Evolutionary conservation across 73 alveolate species (phyloP).

Genomic region (Paramecium pentaurelia): DNA sequence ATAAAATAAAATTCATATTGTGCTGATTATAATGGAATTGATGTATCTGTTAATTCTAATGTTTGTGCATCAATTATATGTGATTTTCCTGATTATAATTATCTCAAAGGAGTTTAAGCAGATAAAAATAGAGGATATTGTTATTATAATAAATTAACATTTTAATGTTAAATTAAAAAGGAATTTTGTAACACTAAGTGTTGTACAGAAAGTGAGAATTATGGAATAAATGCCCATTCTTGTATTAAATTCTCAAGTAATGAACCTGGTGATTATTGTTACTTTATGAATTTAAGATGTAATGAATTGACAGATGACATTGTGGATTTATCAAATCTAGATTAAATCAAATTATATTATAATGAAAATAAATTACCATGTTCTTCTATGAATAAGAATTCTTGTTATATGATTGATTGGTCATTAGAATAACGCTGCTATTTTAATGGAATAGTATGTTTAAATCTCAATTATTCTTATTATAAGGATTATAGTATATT

Average conservation of each 20-base stretch:
- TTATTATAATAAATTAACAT: not conserved
- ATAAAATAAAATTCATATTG: not conserved
- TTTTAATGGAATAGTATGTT: not conserved
- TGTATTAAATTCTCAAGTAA: slow-evolving; percentile 7
- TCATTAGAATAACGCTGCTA: not conserved
- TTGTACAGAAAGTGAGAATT: not conserved
- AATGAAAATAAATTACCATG: not conserved
- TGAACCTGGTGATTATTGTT: not conserved
- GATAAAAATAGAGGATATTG: slow-evolving; percentile 15
- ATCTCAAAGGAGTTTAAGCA: not conserved
- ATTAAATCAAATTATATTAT: not conserved
- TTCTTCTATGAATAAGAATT: not conserved
- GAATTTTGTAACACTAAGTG: not conserved
- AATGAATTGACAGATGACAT: not conserved
- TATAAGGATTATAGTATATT: not conserved
- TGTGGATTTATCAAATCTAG: not conserved
- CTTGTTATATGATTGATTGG: slow-evolving; percentile 21
- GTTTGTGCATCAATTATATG: not conserved
- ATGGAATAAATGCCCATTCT: not conserved
- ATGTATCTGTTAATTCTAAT: not conserved
- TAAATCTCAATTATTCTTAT: not conserved
- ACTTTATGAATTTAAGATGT: not conserved
- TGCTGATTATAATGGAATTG: not conserved
- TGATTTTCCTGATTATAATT: not conserved
- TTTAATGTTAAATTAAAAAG: not conserved